Percentiles rank a stretch among this genome's conserved stretches.
Evolutionary conservation across 305 asterid species (phyloP).

Genomic region (Fraxinus latifolia): DNA sequence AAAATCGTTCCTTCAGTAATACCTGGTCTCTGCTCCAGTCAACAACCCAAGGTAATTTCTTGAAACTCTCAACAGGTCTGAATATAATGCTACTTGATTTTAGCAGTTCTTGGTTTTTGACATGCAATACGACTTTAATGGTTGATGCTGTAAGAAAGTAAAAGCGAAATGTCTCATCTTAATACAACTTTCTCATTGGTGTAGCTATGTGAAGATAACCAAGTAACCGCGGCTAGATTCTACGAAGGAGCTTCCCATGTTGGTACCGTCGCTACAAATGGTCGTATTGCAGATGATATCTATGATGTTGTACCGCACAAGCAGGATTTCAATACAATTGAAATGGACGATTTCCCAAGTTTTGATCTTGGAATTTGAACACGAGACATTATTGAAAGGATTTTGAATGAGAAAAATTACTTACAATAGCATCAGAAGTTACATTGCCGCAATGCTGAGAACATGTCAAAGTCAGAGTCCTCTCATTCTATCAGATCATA

Average conservation of each 20-base stretch:
- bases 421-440: not conserved
- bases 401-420: not conserved
- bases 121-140: not conserved
- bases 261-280: conserved; percentile 23
- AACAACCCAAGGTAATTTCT: conserved; percentile 35
- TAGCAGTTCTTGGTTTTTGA: conserved; percentile 15
- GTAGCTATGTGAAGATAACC: conserved; percentile 31
- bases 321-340: conserved; percentile 22
- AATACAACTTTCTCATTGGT: conserved; percentile 20
- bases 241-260: conserved; percentile 22
- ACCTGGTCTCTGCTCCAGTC: conserved; percentile 31
- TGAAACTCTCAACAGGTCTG: conserved; percentile 17
- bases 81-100: conserved; percentile 5
- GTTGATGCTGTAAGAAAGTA: not conserved
- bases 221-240: conserved; percentile 25
- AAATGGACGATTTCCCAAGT: conserved; percentile 51
- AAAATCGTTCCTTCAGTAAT: conserved; percentile 31
- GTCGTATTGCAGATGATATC: conserved; percentile 18
- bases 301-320: conserved; percentile 22
- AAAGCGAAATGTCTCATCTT: not conserved
- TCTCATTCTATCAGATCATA: not conserved
- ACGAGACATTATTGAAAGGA: not conserved
- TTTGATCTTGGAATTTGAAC: conserved; percentile 82
- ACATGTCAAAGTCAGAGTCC: not conserved
- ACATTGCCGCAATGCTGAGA: not conserved